Conservation (phyloP, 495 filamentous ascomycete species). For the Penicillium diatomitis region DNA sequence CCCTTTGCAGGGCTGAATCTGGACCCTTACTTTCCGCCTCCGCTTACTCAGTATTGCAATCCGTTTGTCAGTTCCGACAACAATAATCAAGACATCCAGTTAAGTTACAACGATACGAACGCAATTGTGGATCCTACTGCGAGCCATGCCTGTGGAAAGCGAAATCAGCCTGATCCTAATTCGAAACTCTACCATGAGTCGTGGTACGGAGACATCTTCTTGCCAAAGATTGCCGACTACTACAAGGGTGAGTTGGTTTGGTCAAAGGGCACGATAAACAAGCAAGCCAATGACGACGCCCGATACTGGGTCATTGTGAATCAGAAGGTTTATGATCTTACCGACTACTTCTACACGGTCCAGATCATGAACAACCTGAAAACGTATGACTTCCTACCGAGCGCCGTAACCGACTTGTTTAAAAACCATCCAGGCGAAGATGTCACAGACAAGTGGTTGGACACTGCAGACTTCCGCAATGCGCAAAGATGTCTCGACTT, state of each 20-base stretch:
- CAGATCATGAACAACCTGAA: conserved; percentile 37
- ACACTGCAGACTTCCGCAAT: conserved; percentile 41
- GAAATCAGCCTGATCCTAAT: conserved; percentile 35
- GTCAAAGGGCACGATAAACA: conserved; percentile 36
- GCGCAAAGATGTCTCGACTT: conserved; percentile 73
- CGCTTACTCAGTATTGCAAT: conserved; percentile 64
- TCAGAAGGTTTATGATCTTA: conserved; percentile 74
- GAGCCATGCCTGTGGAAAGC: conserved; percentile 60
- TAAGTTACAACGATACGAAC: conserved; percentile 55
- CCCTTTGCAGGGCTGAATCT: conserved; percentile 69
- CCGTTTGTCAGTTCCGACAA: conserved; percentile 44
- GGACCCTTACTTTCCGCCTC: conserved; percentile 75
- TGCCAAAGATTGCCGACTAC: conserved; percentile 73
- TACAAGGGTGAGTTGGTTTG: conserved; percentile 85
- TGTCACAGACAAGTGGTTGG: conserved; percentile 56
- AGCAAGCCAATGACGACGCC: conserved; percentile 53
- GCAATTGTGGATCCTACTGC: conserved; percentile 35
- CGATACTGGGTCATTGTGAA: conserved; percentile 76
- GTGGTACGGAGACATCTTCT: conserved; percentile 70
- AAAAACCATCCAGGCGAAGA: conserved; percentile 69
- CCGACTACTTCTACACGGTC: conserved; percentile 76
- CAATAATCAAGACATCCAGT: conserved; percentile 26
- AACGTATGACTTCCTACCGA: conserved; percentile 60
- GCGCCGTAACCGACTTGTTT: conserved; percentile 52
- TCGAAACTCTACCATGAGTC: conserved; percentile 49